Base-by-base conservation (phyloP, 495 filamentous ascomycete species). In the Penicillium pulvis region DNA sequence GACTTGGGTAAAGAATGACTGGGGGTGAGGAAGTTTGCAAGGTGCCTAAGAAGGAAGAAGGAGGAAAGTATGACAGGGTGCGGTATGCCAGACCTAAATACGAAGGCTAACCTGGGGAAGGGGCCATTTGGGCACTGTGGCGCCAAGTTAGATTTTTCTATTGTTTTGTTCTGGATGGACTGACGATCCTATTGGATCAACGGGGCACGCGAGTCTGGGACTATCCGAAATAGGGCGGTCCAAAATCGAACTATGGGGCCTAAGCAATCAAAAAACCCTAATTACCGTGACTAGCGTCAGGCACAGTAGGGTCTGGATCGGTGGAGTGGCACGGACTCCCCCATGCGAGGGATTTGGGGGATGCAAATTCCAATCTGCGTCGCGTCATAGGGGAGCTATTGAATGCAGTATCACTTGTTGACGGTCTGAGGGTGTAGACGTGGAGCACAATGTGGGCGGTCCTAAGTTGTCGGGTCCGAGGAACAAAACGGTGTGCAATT, bases 81-180 rank as follows among this genome's bases (percentile, higher is more conserved):
- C 50, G 64, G 61, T 43, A 62, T 58, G 60, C 39, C 59, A 57
- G 60, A 49, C 28, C 56, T 67, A 64, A 69, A 65, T 67, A 68
- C 51, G 45, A 57, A 58, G 53, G 59, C 55, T 17, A 52, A 52
- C 49, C 49, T 52, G 49, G 49, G 49, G 49, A 52, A 52, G 23
- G 35, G 35, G 49, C 24, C 44, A 47, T 47, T 47, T n/a, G 39
- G 19, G 24, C 24, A 23, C 19, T 39, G 49, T 52, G 33, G 49
- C 30, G 49, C 35, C 17, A 35, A 23, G 17, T n/a, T 19, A 36
- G 31, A 52, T 20, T 36, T 52, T 52, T 31, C 4, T 23, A 31
- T 36, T 36, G 30, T 23, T 20, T 52, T 52, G 31, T 52, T 52
- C 31, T 51, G 26, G 48, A 51, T 33, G 11, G 4, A 23, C 19